Conservation (phyloP, 768 basidiomycete species). For the Suillus cothurnatus region DNA sequence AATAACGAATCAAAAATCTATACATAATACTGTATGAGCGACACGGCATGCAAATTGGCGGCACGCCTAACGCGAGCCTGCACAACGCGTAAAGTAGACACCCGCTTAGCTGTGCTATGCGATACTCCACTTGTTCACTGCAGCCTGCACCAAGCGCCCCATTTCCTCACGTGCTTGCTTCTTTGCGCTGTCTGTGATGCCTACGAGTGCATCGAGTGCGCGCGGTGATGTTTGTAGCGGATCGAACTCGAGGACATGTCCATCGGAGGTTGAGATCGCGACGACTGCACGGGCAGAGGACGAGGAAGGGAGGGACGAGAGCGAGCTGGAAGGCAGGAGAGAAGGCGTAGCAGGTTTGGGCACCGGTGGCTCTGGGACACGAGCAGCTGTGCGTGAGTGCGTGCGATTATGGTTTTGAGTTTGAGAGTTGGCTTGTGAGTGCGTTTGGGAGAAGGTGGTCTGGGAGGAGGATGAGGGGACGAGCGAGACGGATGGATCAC, state of each 20-base stretch:
- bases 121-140: constrained; percentile 79
- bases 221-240: constrained; percentile 74
- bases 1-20: constrained; percentile 1
- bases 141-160: constrained; percentile 67
- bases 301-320: constrained; percentile 10
- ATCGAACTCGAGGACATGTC: constrained; percentile 83
- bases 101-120: constrained; percentile 17
- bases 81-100: background rate
- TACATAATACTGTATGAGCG: constrained; percentile 1
- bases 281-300: constrained; percentile 58
- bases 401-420: constrained; percentile 43
- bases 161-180: constrained; percentile 80
- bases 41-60: background rate
- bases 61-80: background rate
- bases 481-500: constrained; percentile 53
- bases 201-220: constrained; percentile 73
- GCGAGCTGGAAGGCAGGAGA: background rate
- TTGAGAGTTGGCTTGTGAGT: constrained; percentile 56
- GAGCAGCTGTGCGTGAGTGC: constrained; percentile 37
- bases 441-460: constrained; percentile 22
- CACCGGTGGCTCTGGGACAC: constrained; percentile 18
- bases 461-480: constrained; percentile 30
- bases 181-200: constrained; percentile 81
- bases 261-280: constrained; percentile 79
- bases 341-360: constrained; percentile 1